These are phyloP conservation scores for Crithidia thermophila DNA, from an alignment of 208 protist genomes.

Conservation along the genomic window DNA sequence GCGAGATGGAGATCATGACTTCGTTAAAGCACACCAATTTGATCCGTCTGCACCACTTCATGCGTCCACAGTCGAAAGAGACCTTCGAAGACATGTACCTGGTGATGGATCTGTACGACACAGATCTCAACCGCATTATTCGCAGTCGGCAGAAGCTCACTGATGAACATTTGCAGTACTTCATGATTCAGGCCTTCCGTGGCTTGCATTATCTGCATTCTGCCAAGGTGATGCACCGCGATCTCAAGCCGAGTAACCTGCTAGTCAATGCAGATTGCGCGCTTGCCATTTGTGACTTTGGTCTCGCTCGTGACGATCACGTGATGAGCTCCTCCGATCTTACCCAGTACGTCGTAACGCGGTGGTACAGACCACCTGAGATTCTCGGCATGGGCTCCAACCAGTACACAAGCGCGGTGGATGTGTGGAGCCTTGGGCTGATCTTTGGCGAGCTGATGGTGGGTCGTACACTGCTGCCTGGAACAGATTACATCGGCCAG, in stretches of 20 bases:
- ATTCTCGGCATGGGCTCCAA: conserved; percentile 92
- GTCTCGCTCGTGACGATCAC: conserved; percentile 85
- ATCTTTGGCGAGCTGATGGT: conserved; percentile 99
- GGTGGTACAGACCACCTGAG: conserved; percentile 99
- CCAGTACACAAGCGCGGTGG: conserved; percentile 96
- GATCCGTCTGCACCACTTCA: conserved; percentile 86
- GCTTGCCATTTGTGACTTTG: conserved; percentile 95
- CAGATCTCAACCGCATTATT: conserved; percentile 98
- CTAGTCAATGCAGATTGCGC: conserved; percentile 96
- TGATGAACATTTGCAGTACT: conserved; percentile 98
- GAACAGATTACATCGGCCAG: conserved; percentile 85
- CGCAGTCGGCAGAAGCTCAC: conserved; percentile 93
- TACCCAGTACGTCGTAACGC: conserved; percentile 97
- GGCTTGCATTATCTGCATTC: conserved; percentile 97
- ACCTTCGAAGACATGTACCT: conserved; percentile 91
- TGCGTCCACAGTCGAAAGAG: conserved; percentile 65
- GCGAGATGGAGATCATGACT: conserved; percentile 96
- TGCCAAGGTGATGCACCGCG: conserved; percentile 97
- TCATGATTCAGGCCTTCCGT: conserved; percentile 98
- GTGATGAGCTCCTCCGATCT: conserved; percentile 71
- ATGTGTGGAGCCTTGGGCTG: conserved; percentile 97
- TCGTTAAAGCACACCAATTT: conserved; percentile 95
- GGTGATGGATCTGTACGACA: conserved; percentile 95
- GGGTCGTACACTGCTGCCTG: conserved; percentile 96
- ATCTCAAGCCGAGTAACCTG: conserved; percentile 96